Conservation (phyloP, 78 protist genomes). For the Parvularia atlantis region DNA sequence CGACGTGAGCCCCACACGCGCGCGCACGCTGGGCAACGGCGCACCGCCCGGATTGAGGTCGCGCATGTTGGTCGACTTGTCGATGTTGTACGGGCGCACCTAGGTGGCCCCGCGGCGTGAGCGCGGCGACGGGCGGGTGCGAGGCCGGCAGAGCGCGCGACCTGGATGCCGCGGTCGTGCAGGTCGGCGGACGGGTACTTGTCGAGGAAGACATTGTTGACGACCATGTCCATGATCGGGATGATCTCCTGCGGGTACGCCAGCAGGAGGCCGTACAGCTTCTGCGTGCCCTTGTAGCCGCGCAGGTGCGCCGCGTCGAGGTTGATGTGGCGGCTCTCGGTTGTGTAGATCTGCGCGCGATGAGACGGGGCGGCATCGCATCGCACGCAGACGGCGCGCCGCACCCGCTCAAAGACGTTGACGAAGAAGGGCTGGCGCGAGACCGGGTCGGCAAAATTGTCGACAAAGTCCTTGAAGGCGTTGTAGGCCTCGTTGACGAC, state of each 20-base stretch:
- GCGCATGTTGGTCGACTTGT: slow-evolving; percentile 43
- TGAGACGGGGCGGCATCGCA: neutral
- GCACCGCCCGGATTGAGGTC: slow-evolving; percentile 62
- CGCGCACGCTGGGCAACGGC: neutral
- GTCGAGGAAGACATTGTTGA: neutral
- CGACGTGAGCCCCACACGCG: neutral
- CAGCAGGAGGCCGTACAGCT: neutral
- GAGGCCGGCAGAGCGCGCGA: neutral
- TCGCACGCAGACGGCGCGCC: neutral
- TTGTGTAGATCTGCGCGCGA: neutral
- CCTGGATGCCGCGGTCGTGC: neutral
- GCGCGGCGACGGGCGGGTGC: neutral
- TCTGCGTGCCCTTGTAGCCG: neutral
- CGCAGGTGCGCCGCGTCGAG: neutral
- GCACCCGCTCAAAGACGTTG: neutral
- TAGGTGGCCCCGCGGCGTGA: neutral
- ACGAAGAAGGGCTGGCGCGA: neutral
- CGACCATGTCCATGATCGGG: slow-evolving; percentile 11
- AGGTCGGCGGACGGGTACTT: neutral
- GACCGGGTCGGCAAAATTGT: neutral
- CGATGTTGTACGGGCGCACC: slow-evolving; percentile 49
- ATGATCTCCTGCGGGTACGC: slow-evolving; percentile 11
- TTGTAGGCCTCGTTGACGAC: neutral
- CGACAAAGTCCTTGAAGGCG: neutral
- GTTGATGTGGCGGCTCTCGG: neutral